Evolutionary conservation across 495 filamentous ascomycete genomes (phyloP), one percentile per base, ranked within the genome.

Genomic region (Hypoxylon lienhwacheense): DNA sequence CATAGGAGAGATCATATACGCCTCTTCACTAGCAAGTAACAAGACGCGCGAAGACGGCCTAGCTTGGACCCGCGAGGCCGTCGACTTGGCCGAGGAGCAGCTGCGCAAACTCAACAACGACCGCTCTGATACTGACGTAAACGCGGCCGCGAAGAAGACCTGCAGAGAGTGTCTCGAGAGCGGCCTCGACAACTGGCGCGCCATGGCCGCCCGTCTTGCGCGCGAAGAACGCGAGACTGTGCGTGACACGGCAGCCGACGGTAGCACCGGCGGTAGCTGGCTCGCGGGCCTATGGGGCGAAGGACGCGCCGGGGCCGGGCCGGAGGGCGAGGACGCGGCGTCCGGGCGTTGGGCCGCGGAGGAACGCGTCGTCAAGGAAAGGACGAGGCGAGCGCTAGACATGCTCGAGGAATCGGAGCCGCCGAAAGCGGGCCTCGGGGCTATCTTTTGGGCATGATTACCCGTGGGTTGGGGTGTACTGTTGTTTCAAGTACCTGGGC

Each of bases 1-100:
- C 69, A 90, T 98, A 48, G 95, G 92, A 46, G 93, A 98, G 73
- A 91, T 97, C 53, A 70, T 98, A 37, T 97, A 86, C 73, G 81
- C 90, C 1, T 59, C 70, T 4, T 54, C 58, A 14, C 15, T 53
- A 8, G 35, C 40, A 34, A 57, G 8, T 3, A 24, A 35, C 22
- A 21, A 25, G 33, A 45, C 55, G 16, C 75, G 77, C 24, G 80
- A 86, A 33, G 80, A 84, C 45, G 91, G 89, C 0, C 76, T 97
- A 6, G 80, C 80, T 44, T 96, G 91, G 91, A 93, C 86, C 7
- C 83, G 88, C 45, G 87, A 92, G 50, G 88, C 86, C 21, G 88
- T 91, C 42, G 87, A 91, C 59, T 58, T 73, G 11, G 69, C 82
- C 39, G 76, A 81, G 47, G 77, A 82, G 52, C 74, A 78, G 55